Percentiles rank a stretch among this genome's conserved stretches.
Conservation (phyloP, 2,329 filamentous ascomycete genomes). For the Myrmaecium sp. region DNA sequence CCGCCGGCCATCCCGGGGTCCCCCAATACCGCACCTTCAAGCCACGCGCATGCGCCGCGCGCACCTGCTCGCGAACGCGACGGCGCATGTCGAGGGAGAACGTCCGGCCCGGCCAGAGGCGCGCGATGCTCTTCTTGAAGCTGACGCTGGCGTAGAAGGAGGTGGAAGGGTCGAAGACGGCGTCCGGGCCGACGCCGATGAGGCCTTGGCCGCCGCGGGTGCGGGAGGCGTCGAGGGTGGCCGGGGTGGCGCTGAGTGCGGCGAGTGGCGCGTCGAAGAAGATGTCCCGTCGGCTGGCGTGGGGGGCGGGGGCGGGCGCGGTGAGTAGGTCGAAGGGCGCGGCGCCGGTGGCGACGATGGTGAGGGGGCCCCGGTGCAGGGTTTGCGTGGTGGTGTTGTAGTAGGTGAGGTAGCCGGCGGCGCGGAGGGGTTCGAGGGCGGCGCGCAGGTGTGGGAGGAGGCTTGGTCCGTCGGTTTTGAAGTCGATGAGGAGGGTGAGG, state of each 20-base stretch:
- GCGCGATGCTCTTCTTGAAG: conserved; percentile 38
- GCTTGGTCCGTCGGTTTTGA: conserved; percentile 21
- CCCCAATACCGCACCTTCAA: conserved; percentile 41
- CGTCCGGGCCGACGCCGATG: conserved; percentile 20
- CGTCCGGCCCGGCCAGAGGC: conserved; percentile 30
- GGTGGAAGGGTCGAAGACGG: conserved; percentile 41
- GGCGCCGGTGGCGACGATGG: conserved; percentile 37
- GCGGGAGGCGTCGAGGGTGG: conserved; percentile 2
- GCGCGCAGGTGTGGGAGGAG: conserved; percentile 20
- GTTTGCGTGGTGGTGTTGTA: conserved; percentile 28
- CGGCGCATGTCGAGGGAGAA: conserved; percentile 22
- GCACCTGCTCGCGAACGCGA: conserved; percentile 37
- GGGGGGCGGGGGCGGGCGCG: too few species aligned
- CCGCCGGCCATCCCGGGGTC: conserved; percentile 37
- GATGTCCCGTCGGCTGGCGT: conserved; percentile 33
- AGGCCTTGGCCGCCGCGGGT: conserved; percentile 25
- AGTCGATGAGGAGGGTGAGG: conserved; percentile 37
- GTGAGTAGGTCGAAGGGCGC: conserved; percentile 31
- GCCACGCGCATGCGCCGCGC: conserved; percentile 32
- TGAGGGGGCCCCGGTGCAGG: conserved; percentile 30
- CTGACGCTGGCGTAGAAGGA: conserved; percentile 50
- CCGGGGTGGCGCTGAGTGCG: conserved; percentile 1
- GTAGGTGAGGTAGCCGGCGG: conserved; percentile 32
- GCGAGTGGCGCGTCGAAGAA: conserved; percentile 37
- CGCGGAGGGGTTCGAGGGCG: conserved; percentile 30